Evolutionary conservation across 495 filamentous ascomycete genomes (phyloP).

Genomic region (Pseudevernia furfuracea): DNA sequence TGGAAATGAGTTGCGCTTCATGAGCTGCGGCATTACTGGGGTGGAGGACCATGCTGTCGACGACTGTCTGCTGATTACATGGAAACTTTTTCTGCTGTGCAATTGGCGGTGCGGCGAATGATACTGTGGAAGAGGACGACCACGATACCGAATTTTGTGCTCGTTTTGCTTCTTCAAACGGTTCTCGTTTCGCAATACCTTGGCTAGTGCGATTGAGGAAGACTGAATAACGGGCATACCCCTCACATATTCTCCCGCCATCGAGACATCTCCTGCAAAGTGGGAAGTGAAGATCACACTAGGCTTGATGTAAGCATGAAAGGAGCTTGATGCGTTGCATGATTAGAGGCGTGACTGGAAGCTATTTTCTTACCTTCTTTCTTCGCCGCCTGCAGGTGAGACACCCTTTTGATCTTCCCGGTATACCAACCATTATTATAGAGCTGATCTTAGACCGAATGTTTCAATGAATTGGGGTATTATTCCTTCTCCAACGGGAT

Average conservation of each 20-base stretch:
- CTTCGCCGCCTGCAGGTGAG: not conserved
- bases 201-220: not conserved
- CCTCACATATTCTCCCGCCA: not conserved
- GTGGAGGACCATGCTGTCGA: not conserved
- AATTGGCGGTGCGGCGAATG: not conserved
- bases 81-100: not conserved
- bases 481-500: not conserved
- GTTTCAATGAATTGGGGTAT: not conserved
- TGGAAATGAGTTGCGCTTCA: conserved; percentile 1
- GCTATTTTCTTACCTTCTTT: not conserved
- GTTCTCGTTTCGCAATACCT: not conserved
- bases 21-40: not conserved
- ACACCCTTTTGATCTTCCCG: not conserved
- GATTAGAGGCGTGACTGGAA: not conserved
- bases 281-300: not conserved
- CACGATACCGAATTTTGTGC: not conserved
- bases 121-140: not conserved
- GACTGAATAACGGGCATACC: not conserved
- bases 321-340: not conserved
- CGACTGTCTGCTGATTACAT: not conserved
- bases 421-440: not conserved
- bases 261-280: not conserved
- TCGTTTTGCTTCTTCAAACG: not conserved
- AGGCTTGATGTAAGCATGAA: not conserved
- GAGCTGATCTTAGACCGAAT: not conserved